These are phyloP conservation scores for Leucocoprinus birnbaumii DNA, from an alignment of 768 basidiomycete species.

Conservation along the genomic window DNA sequence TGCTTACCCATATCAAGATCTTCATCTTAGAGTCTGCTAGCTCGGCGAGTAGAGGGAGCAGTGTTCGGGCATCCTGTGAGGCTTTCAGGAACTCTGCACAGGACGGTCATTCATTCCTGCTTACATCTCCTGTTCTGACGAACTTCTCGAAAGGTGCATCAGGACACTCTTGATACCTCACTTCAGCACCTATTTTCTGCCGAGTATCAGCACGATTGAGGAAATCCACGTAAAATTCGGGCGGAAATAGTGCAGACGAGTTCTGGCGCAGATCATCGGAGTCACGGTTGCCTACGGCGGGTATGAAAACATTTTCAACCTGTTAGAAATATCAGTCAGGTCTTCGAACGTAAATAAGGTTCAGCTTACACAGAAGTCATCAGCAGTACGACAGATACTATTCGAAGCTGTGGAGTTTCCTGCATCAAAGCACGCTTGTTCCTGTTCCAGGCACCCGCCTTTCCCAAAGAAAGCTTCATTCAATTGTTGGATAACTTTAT, in stretches of 20 bases:
- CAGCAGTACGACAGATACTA: constrained; percentile 45
- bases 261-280: constrained; percentile 58
- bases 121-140: constrained; percentile 52
- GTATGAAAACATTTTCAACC: constrained; percentile 44
- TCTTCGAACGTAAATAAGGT: too few relatives aligned
- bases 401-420: constrained; percentile 44
- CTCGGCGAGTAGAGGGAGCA: constrained; percentile 45
- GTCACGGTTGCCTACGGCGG: constrained; percentile 52
- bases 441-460: constrained; percentile 53
- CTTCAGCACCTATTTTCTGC: constrained; percentile 50
- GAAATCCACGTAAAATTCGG: constrained; percentile 51
- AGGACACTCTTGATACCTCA: constrained; percentile 46
- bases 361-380: constrained; percentile 51
- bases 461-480: constrained; percentile 44
- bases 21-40: constrained; percentile 42
- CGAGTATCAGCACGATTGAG: constrained; percentile 32
- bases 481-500: constrained; percentile 41
- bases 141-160: constrained; percentile 40
- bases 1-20: constrained; percentile 43
- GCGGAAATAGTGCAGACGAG: constrained; percentile 49
- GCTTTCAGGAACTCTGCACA: too few relatives aligned
- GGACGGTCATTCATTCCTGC: too few relatives aligned
- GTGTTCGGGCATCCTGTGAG: constrained; percentile 49
- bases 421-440: constrained; percentile 54
- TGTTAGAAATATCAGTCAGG: constrained; percentile 20